Evolutionary conservation across 2,329 filamentous ascomycete genomes (phyloP), one percentile per base, ranked within the genome.

Genomic region (Aspergillus ruber): DNA sequence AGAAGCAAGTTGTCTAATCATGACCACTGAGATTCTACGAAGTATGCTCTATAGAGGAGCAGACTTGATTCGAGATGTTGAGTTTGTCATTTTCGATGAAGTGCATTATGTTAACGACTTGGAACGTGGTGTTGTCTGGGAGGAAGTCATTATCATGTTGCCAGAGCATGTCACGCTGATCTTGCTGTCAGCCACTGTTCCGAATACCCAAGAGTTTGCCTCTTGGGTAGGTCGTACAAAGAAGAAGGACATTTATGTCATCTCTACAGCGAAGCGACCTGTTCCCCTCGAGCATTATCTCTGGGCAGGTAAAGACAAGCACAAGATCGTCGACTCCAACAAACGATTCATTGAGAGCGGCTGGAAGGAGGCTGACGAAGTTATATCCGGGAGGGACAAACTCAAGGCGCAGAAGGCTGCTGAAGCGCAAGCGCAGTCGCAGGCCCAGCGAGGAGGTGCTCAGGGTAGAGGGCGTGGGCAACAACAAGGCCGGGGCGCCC

Each of bases 111-210:
- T 98, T 55, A 98, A 97, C 63, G 93, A 98, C 65, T 79, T 86
- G 21, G 93, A 97, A 67, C 82, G 93, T 70, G 93, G 93, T 61
- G 93, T 98, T 5, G 93, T 98, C 0, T 98, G 93, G 93, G 93
- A 98, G 69, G 93, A 98, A 69, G 93, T 98, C 60, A 98, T 98
- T 62, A 98, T 98, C 61, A 97, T 98, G 93, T 78, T 98, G 47
- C 93, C 93, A 0, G 90, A 95, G 65, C 93, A 98, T 70, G 89
- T 98, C 35, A 95, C 93, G 2, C 78, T 98, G 18, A 98, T 98
- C 56, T 75, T 97, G 2, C 79, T 98, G 3, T 98, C 93, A 4
- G 93, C 93, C 0, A 98, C 93, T 1, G 93, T 98, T 0, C 93
- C 93, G 1, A 98, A 98, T 65, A 97, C 93, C 0, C 83, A 96